Evolutionary conservation across 2,329 filamentous ascomycete species (phyloP), one percentile per base, ranked within the genome.

Genomic region (Hysterium pulicare): DNA sequence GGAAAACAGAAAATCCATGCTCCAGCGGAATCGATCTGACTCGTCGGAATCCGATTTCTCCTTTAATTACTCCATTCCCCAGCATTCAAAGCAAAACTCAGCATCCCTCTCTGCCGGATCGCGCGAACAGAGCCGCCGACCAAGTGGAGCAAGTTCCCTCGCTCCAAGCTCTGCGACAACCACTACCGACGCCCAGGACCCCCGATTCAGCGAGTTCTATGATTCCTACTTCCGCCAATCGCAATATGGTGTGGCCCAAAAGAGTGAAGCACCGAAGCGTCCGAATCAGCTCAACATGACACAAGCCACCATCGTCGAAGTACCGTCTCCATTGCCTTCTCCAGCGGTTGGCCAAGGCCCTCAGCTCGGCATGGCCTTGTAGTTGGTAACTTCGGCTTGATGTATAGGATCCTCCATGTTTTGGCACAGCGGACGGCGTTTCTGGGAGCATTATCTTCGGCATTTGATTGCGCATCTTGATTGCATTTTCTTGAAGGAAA

Each of bases 181-280:
- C 17, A 42, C 26, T 33, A 38, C 36, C 15, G 23, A 36, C n/a
- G 24, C 38, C 5, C 49, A 50, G n/a, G 56, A 60, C 30, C 40
- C 54, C 2, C 57, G 61, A 15, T 51, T 67, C 35, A 66, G 62
- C 50, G 65, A 68, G n/a, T 65, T 68, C 48, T 67, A 64, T 54
- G 64, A 67, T 17, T 59, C 62, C 0, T 68, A 68, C 49, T 68
- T 65, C 47, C 59, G 63, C 16, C 50, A 60, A 16, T 64, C 62
- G 19, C 51, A 56, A 22, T 37, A 54, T 5, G 46, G 40, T 10
- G 11, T 38, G 15, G 38, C 46, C 15, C 39, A 43, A 19, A 44
- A 35, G 17, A 26, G 21, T 4, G 51, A 53, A 13, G 50, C 46
- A 7, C 37, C 44, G 7, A 52, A 52, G 31, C 47, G 48, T 10